A percentile compares a stretch with the other conserved stretches of the same genome.
Evolutionary conservation across 257 asterid species (phyloP).

Genomic region (Catharanthus roseus): DNA sequence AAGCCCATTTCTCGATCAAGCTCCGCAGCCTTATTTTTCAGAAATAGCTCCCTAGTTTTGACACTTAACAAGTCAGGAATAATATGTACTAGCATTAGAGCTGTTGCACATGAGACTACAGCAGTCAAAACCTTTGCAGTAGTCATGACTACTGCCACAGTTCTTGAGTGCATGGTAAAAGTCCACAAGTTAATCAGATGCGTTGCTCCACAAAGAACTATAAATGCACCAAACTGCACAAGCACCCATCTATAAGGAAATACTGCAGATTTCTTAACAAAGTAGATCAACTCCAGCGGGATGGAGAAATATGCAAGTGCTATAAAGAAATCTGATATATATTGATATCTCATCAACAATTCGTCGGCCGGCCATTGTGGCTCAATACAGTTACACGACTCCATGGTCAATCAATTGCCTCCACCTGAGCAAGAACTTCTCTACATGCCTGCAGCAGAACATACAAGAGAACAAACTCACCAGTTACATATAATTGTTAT

Average conservation of each 20-base stretch:
- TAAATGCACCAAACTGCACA: no score
- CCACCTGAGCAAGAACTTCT: constrained; percentile 10
- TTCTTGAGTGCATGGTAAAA: constrained; percentile 65
- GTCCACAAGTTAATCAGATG: constrained; percentile 93
- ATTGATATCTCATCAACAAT: constrained; percentile 86
- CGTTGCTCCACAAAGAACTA: constrained; percentile 97
- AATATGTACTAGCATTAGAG: no score
- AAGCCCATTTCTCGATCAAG: no score
- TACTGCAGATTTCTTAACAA: constrained; percentile 91
- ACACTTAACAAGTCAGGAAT: no score
- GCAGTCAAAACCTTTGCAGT: constrained; percentile 73
- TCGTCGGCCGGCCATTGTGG: constrained; percentile 90
- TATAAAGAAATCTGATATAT: constrained; percentile 90
- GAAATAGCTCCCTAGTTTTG: no score
- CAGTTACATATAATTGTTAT: not conserved
- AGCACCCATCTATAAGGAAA: constrained; percentile 98
- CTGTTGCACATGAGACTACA: no score
- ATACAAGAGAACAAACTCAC: constrained; percentile 2
- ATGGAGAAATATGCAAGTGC: no score
- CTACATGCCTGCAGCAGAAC: constrained; percentile 33
- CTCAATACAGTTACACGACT: constrained; percentile 78
- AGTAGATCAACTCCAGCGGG: no score
- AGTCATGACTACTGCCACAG: constrained; percentile 86
- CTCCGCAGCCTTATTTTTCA: no score
- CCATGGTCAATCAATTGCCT: constrained; percentile 39